phyloP scores from a whole-genome alignment of 106 monocot species.

The Allium fistulosum region DNA sequence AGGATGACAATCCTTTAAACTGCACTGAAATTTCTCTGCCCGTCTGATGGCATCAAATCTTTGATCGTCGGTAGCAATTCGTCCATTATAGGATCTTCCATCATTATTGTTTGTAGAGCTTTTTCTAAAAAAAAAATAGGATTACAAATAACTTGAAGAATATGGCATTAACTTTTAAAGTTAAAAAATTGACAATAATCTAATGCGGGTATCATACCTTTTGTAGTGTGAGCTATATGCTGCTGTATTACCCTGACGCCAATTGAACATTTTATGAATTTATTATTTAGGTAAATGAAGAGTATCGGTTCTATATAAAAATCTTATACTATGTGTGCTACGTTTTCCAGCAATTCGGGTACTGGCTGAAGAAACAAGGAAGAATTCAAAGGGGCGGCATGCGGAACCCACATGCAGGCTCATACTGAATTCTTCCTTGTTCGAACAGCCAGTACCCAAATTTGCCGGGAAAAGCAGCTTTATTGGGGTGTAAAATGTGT shows the following conservation, averaged over 20 bases:
- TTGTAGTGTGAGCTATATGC: constrained; percentile 16
- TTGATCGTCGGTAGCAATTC: constrained; percentile 52
- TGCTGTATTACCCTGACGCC: constrained; percentile 24
- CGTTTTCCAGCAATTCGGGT: too few relatives aligned
- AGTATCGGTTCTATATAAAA: not conserved
- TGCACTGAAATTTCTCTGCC: constrained; percentile 45
- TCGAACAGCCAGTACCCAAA: not conserved
- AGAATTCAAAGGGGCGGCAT: too few relatives aligned
- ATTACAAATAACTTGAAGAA: not conserved
- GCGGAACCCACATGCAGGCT: too few relatives aligned
- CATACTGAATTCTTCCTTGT: not conserved
- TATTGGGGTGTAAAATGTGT: not conserved
- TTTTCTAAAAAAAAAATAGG: constrained; percentile 6
- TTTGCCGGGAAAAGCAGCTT: not conserved
- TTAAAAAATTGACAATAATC: not conserved
- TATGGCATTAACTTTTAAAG: not conserved
- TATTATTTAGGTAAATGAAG: not conserved
- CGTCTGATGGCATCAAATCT: constrained; percentile 33
- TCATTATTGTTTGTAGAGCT: not conserved
- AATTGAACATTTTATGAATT: not conserved
- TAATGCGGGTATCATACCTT: constrained; percentile 24
- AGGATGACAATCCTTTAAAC: constrained; percentile 32
- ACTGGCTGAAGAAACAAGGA: too few relatives aligned
- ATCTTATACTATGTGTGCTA: not conserved
- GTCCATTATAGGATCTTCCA: constrained; percentile 47